Base-by-base conservation (phyloP, 768 basidiomycete genomes). In the Leccinum olivaceopallidum region DNA sequence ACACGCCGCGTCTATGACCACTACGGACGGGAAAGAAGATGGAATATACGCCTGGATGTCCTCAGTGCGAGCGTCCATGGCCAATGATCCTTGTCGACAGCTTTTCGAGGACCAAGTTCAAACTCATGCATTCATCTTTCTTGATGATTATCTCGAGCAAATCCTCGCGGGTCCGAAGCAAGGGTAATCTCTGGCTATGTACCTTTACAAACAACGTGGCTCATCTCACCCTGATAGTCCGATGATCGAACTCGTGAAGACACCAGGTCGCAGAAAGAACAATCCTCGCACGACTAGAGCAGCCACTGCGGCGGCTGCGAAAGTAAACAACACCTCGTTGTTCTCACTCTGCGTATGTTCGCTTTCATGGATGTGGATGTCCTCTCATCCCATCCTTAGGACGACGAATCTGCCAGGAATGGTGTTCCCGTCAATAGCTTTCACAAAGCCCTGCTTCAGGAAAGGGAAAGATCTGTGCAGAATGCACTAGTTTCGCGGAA, bases 231-330 rank as follows among this genome's bases (percentile, higher is more conserved):
- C 14, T 0, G 44, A 16, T 63, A 92, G 91, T 52, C 82, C 85
- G 8, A 81, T 93, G 16, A 86, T 91, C 47, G 90, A 93, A 56
- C 80, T 94, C 18, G 84, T 94, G 3, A 94, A 94, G 75, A 94
- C 92, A 1, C 92, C 92, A 14, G 86, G 89, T 32, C 83, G 90
- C 49, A 90, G 84, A 73, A 90, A 83, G 74, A 79, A 78, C 53
- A 72, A 80, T 14, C 75, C 77, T 4, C 83, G 79, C 65, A 83
- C 81, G 64, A 77, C 81, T 18, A 83, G 83, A 64, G 70, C 78
- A n/a, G 75, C 71, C 26, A 63, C 71, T 12, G 69, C 70, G 18
- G 71, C 75, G 4, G 68, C 78, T 6, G 81, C 81, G 9, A 85
- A 82, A 68, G 73, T 80, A 58, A 80, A 78, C 53, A 75, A 70